These are phyloP conservation scores for Achlya hypogyna DNA, from an alignment of 352 stramenopile species.

Conservation along the genomic window DNA sequence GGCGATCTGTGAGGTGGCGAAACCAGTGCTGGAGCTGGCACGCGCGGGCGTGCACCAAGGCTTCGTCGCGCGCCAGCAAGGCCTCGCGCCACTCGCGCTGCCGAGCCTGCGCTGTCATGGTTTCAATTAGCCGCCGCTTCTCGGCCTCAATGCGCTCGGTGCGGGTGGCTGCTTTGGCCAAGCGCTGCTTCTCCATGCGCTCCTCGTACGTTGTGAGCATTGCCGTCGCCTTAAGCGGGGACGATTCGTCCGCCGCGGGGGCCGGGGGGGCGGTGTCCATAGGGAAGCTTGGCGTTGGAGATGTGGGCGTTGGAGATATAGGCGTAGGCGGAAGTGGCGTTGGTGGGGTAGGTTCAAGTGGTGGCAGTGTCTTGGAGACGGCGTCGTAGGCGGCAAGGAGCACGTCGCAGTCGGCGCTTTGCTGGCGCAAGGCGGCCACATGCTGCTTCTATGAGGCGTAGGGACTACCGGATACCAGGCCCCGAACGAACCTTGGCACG, in stretches of 20 bases:
- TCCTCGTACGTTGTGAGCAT: slow-evolving; percentile 73
- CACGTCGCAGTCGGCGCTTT: slow-evolving; percentile 42
- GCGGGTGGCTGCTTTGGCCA: slow-evolving; percentile 53
- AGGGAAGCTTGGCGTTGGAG: background rate
- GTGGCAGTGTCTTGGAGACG: slow-evolving; percentile 27
- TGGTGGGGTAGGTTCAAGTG: background rate
- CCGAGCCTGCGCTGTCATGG: slow-evolving; percentile 13
- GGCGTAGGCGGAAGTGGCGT: background rate
- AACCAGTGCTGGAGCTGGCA: slow-evolving; percentile 10
- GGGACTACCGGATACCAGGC: slow-evolving; percentile 20
- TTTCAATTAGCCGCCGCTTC: slow-evolving; percentile 34
- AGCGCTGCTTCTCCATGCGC: slow-evolving; percentile 40
- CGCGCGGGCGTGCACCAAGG: background rate
- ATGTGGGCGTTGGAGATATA: background rate
- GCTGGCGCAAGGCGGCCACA: slow-evolving; percentile 35
- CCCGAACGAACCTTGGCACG: background rate
- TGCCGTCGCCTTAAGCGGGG: slow-evolving; percentile 33
- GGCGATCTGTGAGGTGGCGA: background rate
- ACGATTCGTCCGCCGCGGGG: background rate
- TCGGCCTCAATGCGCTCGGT: slow-evolving; percentile 51
- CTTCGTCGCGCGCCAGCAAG: background rate
- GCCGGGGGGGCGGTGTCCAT: background rate
- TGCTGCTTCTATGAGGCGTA: slow-evolving; percentile 27
- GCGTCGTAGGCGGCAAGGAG: slow-evolving; percentile 45
- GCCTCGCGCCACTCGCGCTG: slow-evolving; percentile 14